These are phyloP conservation scores for Aschersonia sp. DNA, from an alignment of 2,329 filamentous ascomycete genomes.

Conservation along the genomic window DNA sequence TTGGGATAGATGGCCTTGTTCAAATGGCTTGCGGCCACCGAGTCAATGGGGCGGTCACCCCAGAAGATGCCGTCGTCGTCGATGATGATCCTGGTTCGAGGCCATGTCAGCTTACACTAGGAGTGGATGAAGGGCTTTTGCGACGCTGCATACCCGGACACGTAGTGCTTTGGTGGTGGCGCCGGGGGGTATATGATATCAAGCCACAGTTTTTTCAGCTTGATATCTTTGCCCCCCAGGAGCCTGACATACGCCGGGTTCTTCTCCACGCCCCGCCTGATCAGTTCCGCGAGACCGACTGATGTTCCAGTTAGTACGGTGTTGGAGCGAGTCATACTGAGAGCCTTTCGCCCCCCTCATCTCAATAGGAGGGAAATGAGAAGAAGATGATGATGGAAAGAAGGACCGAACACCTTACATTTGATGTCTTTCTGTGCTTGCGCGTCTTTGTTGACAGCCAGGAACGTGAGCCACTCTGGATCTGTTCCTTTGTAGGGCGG, in stretches of 20 bases:
- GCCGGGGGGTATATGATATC: constrained; percentile 43
- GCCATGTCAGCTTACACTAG: no score
- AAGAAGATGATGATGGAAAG: neutral
- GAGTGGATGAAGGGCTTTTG: no score
- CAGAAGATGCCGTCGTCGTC: constrained; percentile 33
- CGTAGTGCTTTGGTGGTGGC: constrained; percentile 44
- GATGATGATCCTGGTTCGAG: constrained; percentile 28
- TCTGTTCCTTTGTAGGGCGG: constrained; percentile 39
- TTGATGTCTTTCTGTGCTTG: constrained; percentile 31
- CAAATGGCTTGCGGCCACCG: constrained; percentile 27
- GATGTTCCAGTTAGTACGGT: neutral
- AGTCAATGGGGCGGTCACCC: constrained; percentile 32
- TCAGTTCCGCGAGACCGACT: constrained; percentile 18
- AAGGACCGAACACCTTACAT: constrained; percentile 18
- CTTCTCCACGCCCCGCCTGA: constrained; percentile 21
- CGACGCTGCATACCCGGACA: constrained; percentile 35
- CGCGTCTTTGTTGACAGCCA: constrained; percentile 40
- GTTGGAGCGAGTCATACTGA: neutral
- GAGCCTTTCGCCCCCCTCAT: neutral
- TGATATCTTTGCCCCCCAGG: constrained; percentile 31
- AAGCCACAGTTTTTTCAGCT: constrained; percentile 40
- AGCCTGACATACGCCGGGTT: constrained; percentile 25
- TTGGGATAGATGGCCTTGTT: constrained; percentile 38
- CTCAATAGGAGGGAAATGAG: neutral
- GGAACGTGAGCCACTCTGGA: constrained; percentile 48